phyloP scores from a whole-genome alignment of 2,329 filamentous ascomycete species.

The Colletotrichum chrysophilum region DNA sequence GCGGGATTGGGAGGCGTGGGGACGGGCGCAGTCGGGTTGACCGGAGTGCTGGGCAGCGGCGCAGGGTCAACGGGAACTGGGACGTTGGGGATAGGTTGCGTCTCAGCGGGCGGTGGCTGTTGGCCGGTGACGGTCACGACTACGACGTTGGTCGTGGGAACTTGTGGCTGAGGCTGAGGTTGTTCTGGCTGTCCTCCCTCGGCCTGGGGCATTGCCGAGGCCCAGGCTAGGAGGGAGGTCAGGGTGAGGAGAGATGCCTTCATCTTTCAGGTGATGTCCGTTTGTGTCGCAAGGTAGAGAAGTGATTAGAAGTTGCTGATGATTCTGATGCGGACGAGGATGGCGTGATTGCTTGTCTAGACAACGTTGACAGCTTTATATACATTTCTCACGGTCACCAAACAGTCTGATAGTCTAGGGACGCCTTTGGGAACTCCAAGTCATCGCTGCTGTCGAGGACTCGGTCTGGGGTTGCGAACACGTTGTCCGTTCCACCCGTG shows the following conservation, averaged over 20 bases:
- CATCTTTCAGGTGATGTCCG: neutral
- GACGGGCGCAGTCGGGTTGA: neutral
- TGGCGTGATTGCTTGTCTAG: neutral
- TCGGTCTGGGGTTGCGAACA: neutral
- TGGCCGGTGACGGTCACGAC: conserved; percentile 5
- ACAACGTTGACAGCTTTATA: neutral
- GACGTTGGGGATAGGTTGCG: conserved; percentile 1
- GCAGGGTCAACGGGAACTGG: neutral
- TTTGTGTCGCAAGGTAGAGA: neutral
- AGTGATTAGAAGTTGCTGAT: neutral
- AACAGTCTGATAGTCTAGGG: neutral
- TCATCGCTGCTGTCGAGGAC: neutral
- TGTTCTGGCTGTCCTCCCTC: neutral
- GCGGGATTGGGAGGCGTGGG: neutral
- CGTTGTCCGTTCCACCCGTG: conserved; percentile 17
- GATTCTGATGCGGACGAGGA: neutral
- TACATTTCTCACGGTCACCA: neutral
- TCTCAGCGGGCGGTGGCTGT: neutral
- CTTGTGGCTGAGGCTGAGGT: neutral
- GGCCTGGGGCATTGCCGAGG: conserved; percentile 4
- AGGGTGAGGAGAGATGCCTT: conserved; percentile 1
- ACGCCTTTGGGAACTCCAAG: neutral
- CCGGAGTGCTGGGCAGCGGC: neutral
- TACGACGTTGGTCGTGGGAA: neutral
- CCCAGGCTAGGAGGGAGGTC: neutral